Base-by-base conservation (phyloP, 768 basidiomycete genomes). In the Lactifluus pinguis region DNA sequence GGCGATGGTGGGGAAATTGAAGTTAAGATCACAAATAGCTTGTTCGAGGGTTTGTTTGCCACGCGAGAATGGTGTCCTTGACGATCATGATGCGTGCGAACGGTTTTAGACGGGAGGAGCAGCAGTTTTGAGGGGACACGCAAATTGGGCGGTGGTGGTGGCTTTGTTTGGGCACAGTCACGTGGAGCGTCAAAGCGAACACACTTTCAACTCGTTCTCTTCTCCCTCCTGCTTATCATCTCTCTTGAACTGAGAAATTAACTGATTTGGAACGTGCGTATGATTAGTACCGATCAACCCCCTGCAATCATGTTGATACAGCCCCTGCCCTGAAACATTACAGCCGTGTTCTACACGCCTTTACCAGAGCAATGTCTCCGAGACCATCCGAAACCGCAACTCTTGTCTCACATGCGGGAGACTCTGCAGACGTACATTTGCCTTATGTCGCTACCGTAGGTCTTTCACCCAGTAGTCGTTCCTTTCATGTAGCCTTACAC, bases 361-460 rank as follows among this genome's bases (percentile, higher is more conserved):
- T 25, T 50, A 52, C 44, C 17, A 59, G 38, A 32, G 13, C 53
- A 17, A 58, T 63, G 34, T 55, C 52, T 15, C n/a, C 55, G 30
- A 47, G 38, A 50, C 19, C 38, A 4, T 15, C 50, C 25, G 38
- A 53, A 48, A 60, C 45, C 38, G 60, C 59, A 17, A 15, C 53
- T 19, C 30, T 49, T 48, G 38, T 54, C 29, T 52, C 57, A 52
- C 63, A 64, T 29, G 47, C 38, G 34, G 59, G 49, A 11, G 47
- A 39, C 34, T 10, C 60, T 19, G 11, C 21, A 4, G 42, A 25
- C 29, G 42, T 7, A 2, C n/a, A n/a, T 29, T 57, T 65, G 17
- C 64, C 65, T 25, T 65, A 66, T 44, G 50, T 55, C 25, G 60
- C 65, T 15, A 65, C 63, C 29, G 65, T 66, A 42, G 52, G 65